phyloP scores from a whole-genome alignment of 805 yeast genomes.

The Lipomyces anomalus region DNA sequence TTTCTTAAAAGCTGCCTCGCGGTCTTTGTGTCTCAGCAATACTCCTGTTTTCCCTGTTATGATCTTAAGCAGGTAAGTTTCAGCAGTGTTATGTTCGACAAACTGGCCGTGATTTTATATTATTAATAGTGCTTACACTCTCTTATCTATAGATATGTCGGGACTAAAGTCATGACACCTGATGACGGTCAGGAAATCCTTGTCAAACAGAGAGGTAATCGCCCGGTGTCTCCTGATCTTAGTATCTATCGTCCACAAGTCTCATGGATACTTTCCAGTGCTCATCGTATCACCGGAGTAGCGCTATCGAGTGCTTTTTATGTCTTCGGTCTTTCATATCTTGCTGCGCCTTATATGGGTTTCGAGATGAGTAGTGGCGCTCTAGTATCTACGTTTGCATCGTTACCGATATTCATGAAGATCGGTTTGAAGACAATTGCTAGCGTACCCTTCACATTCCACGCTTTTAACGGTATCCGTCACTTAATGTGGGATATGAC shows the following conservation, averaged over 20 bases:
- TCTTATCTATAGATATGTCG: constrained; percentile 2
- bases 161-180: constrained; percentile 49
- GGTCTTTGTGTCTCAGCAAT: no score
- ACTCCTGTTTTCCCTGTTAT: no score
- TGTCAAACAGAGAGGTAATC: constrained; percentile 72
- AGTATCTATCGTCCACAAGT: constrained; percentile 86
- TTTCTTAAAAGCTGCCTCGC: no score
- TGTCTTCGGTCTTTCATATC: constrained; percentile 69
- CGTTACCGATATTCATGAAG: constrained; percentile 61
- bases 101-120: background rate
- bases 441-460: constrained; percentile 84
- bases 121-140: background rate
- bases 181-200: constrained; percentile 64
- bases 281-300: constrained; percentile 87
- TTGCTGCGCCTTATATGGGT: constrained; percentile 62
- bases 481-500: constrained; percentile 93
- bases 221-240: constrained; percentile 90
- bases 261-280: constrained; percentile 71
- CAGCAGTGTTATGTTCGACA: background rate
- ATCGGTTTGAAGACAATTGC: constrained; percentile 59
- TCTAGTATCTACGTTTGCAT: constrained; percentile 50
- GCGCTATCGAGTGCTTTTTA: constrained; percentile 59
- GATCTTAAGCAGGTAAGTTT: constrained; percentile 10
- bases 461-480: constrained; percentile 80
- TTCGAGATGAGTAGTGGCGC: constrained; percentile 46